These are phyloP conservation scores for Schrenkiella parvula DNA, from an alignment of 345 rosid species.

Conservation along the genomic window DNA sequence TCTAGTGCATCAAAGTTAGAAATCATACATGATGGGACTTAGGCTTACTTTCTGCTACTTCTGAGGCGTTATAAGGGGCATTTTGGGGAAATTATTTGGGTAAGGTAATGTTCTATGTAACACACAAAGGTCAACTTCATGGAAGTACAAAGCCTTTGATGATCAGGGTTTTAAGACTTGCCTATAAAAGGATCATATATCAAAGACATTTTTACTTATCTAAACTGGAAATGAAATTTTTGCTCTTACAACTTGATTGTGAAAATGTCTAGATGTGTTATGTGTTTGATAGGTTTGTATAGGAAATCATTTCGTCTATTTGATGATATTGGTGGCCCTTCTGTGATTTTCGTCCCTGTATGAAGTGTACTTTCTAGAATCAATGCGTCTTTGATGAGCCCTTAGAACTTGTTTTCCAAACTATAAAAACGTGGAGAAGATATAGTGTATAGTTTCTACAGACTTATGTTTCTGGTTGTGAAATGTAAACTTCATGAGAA, in stretches of 20 bases:
- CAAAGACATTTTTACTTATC: not conserved
- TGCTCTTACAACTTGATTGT: not conserved
- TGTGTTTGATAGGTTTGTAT: not conserved
- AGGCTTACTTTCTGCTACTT: not conserved
- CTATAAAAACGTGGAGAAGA: not conserved
- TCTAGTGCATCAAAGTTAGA: slow-evolving; percentile 7
- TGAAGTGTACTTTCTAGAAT: not conserved
- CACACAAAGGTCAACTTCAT: not conserved
- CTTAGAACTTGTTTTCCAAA: not conserved
- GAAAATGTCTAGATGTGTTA: not conserved
- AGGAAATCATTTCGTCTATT: not conserved
- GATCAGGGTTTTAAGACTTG: not conserved
- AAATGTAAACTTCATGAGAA: not conserved
- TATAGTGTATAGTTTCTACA: not conserved
- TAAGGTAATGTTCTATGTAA: not conserved
- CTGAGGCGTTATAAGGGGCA: not conserved
- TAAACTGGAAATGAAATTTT: not conserved
- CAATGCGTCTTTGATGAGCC: not conserved
- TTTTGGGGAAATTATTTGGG: not conserved
- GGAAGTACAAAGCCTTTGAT: not conserved
- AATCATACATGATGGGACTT: not conserved
- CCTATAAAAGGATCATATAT: not conserved
- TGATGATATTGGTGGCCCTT: not conserved
- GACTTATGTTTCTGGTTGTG: not conserved
- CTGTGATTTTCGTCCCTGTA: not conserved